Evolutionary conservation across 495 filamentous ascomycete genomes (phyloP).

Genomic region (Aspergillus asperescens): DNA sequence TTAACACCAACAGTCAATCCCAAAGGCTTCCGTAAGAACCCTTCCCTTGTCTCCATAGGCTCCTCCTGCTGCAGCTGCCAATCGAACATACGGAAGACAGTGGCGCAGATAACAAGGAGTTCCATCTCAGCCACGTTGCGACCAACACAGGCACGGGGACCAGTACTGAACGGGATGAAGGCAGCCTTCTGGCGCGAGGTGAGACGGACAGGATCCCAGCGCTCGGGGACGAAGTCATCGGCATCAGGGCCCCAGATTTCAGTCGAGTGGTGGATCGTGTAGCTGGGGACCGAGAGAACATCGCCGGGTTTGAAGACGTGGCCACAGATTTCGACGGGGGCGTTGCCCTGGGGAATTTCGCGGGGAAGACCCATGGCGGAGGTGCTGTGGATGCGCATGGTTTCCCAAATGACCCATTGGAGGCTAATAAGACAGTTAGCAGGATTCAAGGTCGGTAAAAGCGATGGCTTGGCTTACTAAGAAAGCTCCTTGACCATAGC

Average conservation of each 20-base stretch:
- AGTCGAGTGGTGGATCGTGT: constrained; percentile 78
- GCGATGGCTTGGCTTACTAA: constrained; percentile 44
- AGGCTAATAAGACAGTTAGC: constrained; percentile 38
- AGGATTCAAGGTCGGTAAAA: background rate
- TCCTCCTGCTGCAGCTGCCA: constrained; percentile 65
- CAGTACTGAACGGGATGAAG: constrained; percentile 83
- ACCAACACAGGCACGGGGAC: constrained; percentile 77
- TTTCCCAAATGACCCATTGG: constrained; percentile 77
- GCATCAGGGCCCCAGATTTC: constrained; percentile 79
- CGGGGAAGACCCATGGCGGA: constrained; percentile 85
- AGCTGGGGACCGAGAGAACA: constrained; percentile 78
- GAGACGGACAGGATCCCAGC: constrained; percentile 55
- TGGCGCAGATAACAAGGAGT: constrained; percentile 71
- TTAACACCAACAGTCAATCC: constrained; percentile 67
- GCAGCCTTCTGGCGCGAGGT: constrained; percentile 66
- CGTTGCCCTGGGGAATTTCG: constrained; percentile 59
- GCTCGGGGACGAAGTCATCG: constrained; percentile 74
- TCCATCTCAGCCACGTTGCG: constrained; percentile 93
- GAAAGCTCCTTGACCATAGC: constrained; percentile 68
- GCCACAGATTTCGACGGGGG: constrained; percentile 48
- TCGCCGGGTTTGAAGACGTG: constrained; percentile 69
- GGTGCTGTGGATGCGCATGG: constrained; percentile 83
- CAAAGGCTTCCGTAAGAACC: constrained; percentile 85
- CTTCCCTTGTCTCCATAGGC: constrained; percentile 73
- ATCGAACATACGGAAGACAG: constrained; percentile 70